Evolutionary conservation across 2,329 filamentous ascomycete species (phyloP), one percentile per base, ranked within the genome.

Genomic region (Cladophialophora yegresii): DNA sequence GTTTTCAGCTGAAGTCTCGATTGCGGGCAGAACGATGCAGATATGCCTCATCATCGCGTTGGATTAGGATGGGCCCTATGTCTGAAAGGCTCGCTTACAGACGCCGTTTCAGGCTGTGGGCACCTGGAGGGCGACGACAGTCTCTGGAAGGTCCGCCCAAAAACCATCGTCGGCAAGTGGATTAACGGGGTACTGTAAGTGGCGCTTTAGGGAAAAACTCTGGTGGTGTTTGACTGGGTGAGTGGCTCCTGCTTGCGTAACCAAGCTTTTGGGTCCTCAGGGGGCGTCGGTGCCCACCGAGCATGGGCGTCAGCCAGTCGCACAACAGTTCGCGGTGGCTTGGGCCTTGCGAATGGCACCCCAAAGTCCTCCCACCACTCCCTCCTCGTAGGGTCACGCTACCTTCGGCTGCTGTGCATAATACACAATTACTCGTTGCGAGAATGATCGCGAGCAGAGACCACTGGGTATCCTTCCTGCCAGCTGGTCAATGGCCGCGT

Each of bases 1-100:
- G 49, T 58, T 62, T 64, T 66, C 66, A 62, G 66, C 63, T 66
- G 61, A 33, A 49, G 55, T 28, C 47, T 66, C 59, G 61, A 61
- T 47, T 22, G 54, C 62, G 54, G 62, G 36, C 49, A 62, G 45
- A 53, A 53, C 36, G 36, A 54, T 23, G 40, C 20, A 54, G 47
- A 63, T 60, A 53, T 68, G 58, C 43, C 54, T 59, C 56, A 63
- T 40, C 51, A 40, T 54, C 36, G 47, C 36, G 20, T 36, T 53
- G 32, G 57, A 51, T 53, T 53, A 20, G 57, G 33, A 20, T 54
- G 45, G 26, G 6, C 26, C 26, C 26, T 28, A 6, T 28, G 26
- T 28, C 26, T 28, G 26, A 28, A 28, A 28, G 26, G 50, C 40
- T 56, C 63, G 61, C 45, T 61, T 65, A 43, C 23, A 56, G 53